Base-by-base conservation (phyloP, 78 protist genomes). In the Polysphondylium violaceum region DNA sequence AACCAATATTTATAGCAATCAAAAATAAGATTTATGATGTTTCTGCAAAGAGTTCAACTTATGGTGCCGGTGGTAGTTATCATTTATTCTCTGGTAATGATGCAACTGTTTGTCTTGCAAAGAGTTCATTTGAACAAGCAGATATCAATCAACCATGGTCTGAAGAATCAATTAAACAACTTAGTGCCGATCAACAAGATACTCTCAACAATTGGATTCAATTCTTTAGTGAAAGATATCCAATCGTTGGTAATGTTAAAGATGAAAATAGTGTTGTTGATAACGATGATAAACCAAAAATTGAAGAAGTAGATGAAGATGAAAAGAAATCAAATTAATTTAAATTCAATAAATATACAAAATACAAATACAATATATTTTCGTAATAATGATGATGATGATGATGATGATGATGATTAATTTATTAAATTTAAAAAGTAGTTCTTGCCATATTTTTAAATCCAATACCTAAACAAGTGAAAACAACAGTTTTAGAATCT, bases 381-480 rank as follows among this genome's bases (percentile, higher is more conserved):
- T 17, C 4, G 5, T 14, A 6, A n/a, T 56, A n/a, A n/a, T 47
- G 53, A 14, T 47, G 8, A 8, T 11, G 53, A 14, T 47, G 53
- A 14, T 47, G 53, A 8, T 47, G 53, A 14, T 47, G 53, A 29
- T 65, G 23, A 8, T 74, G 35, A 11, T 56, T 58, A 25, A 23
- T 36, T n/a, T 55, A 8, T 27, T 65, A 8, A 4, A 6, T 44
- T 81, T 81, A 81, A 61, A 81, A 81, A 43, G 89, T 81, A 14
- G 53, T 3, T 81, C 89, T 92, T 65, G 95, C 89, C 86, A 69
- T 50, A 86, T 92, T 92, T 61, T 75, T 79, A 60, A 50, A 83
- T 29, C 92, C 95, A 76, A 75, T 77, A 47, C 95, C 95, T 11
- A 72, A 38, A 86, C 95, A 92, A 43, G 95, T 78, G 41, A 92